These are phyloP conservation scores for Diaporthe vexans DNA, from an alignment of 2,329 filamentous ascomycete genomes.

Conservation along the genomic window DNA sequence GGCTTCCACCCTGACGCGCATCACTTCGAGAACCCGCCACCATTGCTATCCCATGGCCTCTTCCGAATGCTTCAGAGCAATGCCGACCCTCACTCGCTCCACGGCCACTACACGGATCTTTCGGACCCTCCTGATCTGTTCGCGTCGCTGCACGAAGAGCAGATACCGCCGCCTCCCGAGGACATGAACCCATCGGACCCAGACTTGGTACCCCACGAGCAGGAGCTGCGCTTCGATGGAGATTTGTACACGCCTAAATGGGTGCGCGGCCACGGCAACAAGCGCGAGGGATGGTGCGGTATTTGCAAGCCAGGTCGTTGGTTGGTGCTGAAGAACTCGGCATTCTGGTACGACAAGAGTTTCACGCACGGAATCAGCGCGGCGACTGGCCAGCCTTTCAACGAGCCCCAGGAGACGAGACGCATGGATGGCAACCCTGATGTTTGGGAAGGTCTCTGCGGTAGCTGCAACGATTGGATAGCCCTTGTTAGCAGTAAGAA, in stretches of 20 bases:
- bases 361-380: slow-evolving; percentile 91
- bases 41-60: slow-evolving; percentile 77
- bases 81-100: slow-evolving; percentile 75
- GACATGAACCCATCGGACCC: slow-evolving; percentile 86
- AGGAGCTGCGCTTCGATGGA: slow-evolving; percentile 82
- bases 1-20: slow-evolving; percentile 65
- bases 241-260: slow-evolving; percentile 88
- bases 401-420: slow-evolving; percentile 80
- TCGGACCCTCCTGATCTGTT: slow-evolving; percentile 84
- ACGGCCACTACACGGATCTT: slow-evolving; percentile 79
- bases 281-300: slow-evolving; percentile 90
- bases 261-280: slow-evolving; percentile 88
- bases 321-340: slow-evolving; percentile 90
- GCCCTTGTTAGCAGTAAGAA: slow-evolving; percentile 88
- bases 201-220: slow-evolving; percentile 82
- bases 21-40: slow-evolving; percentile 71
- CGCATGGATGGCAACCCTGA: slow-evolving; percentile 85
- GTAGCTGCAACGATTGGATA: slow-evolving; percentile 85
- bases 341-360: slow-evolving; percentile 94
- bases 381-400: slow-evolving; percentile 83
- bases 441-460: slow-evolving; percentile 85
- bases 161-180: slow-evolving; percentile 79
- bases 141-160: slow-evolving; percentile 80
- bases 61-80: slow-evolving; percentile 84
- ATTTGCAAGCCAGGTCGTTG: slow-evolving; percentile 89